Base-by-base conservation (phyloP, 2,329 filamentous ascomycete genomes). In the Ophioceras dolichostomum region DNA sequence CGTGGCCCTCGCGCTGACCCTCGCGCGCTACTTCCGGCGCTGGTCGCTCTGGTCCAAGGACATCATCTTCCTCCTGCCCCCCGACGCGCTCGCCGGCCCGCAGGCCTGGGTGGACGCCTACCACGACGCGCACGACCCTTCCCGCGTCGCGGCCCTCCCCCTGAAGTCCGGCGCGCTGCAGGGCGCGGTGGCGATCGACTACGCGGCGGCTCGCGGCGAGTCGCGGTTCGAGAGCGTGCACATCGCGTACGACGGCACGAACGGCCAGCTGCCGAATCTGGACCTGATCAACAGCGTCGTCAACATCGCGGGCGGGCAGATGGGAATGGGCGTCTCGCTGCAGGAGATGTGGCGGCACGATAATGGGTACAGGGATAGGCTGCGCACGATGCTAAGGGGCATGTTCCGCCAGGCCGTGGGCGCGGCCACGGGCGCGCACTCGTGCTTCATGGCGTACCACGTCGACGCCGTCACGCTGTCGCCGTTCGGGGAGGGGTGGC, bases 31-130 rank as follows among this genome's bases (percentile, higher is more conserved):
- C 60, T 96, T 98, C 64, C 94, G 93, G 60, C 76, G 83, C 48
- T 98, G 91, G 91, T 95, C 87, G 37, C 70, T 98, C 20, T 98
- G 91, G 91, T 95, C 88, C 41, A 98, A 98, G 60, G 91, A 98
- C 56, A 94, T 98, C 47, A 89, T 98, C 41, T 77, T 98, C 48
- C 62, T 98, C 5, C 72, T 98, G 33, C 79, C 91, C 0, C 80
- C 84, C 0, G 91, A 98, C 59, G 94, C 86, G 56, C 82, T 79
- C 41, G 82, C 84, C 10, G 91, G 89, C 1, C 85, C 87, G 1
- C 88, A 96, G 55, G 91, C 91, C 18, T 98, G 91, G 91, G 85
- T 95, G 8, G 88, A 95, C 53, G 91, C 91, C 2, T 98, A 98
- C 57, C 91, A 98, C 58, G 85, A 94, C 56, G 80, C 83, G 16